Base-by-base conservation (phyloP, 805 yeast genomes). In the Candida succiphila region DNA sequence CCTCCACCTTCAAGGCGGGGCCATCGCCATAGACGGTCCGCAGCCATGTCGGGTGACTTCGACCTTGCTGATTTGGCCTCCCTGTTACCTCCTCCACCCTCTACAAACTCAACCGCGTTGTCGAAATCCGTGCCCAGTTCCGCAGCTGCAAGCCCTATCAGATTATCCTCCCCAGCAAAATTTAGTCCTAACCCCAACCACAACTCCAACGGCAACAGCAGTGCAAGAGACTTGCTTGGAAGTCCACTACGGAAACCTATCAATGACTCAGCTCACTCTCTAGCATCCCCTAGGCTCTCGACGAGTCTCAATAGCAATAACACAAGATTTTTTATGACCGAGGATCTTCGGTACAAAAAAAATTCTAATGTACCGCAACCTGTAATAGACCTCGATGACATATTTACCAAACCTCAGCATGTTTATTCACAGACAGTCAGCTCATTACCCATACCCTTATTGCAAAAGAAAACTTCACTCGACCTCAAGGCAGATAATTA, bases 21-120 rank as follows among this genome's bases (percentile, higher is more conserved):
- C 2, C 95, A 86, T 56, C 72, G 83, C 29, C 95, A 86, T 48
- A 72, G 84, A 47, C 62, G 95, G 33, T 85, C 95, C 0, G 87
- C 89, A 17, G 95, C 95, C 0, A 78, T 86, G 6, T 81, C 92
- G 7, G 92, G 92, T 4, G 95, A 86, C 51, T 81, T 84, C 50
- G 92, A 82, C 44, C 33, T 54, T 23, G 48, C 40, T 34, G 55
- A 47, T 25, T 33, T 46, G 34, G 41, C 45, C 4, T 29, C 50
- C 6, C 31, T 49, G 10, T 46, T 41, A 16, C 48, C 43, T 17
- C 49, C 44, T 16, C 31, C 40, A 19, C 28, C 42, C 7, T 34
- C 43, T 15, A 4, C 27, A 13, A 18, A 27, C 6, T 31, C 32
- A 5, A 26, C 24, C 7, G 8, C 19, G 8, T 14, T 38, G 16